Conservation (phyloP, 192 early-diverging fungal genomes). For the Coemansia sp. region DNA sequence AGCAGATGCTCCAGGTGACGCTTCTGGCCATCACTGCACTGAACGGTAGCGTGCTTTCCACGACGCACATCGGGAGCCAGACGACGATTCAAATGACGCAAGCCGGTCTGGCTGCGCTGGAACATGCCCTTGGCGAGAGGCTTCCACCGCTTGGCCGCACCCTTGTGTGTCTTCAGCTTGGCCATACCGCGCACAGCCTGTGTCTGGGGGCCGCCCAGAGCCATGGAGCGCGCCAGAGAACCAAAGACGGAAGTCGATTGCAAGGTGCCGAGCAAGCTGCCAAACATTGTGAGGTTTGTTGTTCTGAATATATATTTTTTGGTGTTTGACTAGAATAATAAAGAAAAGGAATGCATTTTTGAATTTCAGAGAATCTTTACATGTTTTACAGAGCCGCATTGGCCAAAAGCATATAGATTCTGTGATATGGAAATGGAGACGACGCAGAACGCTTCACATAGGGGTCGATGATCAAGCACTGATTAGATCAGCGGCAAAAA, state of each 20-base stretch:
- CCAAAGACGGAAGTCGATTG: constrained; percentile 11
- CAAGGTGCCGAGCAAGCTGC: constrained; percentile 18
- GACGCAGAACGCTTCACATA: too few species aligned
- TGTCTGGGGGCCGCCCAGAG: constrained; percentile 36
- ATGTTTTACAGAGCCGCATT: too few species aligned
- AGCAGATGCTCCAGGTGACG: constrained; percentile 43
- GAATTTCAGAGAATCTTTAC: too few species aligned
- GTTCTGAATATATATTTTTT: not conserved
- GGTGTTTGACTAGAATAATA: too few species aligned
- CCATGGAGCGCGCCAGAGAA: too few species aligned
- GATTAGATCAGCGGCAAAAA: too few species aligned
- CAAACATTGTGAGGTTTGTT: constrained; percentile 21
- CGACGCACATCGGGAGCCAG: constrained; percentile 34
- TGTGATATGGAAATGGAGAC: too few species aligned
- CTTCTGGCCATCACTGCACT: constrained; percentile 40
- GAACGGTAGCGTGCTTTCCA: constrained; percentile 41
- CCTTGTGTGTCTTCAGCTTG: constrained; percentile 52
- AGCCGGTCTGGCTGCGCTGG: constrained; percentile 37
- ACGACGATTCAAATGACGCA: constrained; percentile 41
- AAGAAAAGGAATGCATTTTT: too few species aligned
- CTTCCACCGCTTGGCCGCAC: constrained; percentile 48
- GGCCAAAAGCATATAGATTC: too few species aligned
- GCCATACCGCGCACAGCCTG: constrained; percentile 42
- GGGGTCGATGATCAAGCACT: too few species aligned
- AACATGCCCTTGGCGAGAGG: constrained; percentile 37